phyloP scores from a whole-genome alignment of 2,329 filamentous ascomycete genomes.

The Reticulascus tulasneorum region DNA sequence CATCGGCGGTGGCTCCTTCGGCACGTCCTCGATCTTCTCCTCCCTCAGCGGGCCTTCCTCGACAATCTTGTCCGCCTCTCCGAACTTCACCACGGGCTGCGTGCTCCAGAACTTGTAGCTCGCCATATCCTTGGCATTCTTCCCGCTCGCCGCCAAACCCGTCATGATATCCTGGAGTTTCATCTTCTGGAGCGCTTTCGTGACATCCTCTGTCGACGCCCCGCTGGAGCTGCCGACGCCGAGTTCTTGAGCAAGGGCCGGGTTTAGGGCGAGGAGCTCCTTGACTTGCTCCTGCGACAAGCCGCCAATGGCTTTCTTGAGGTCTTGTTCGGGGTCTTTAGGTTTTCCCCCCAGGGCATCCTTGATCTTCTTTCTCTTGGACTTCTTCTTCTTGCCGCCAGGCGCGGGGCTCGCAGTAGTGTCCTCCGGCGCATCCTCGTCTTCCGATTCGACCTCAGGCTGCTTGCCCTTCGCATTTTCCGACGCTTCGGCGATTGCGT shows the following conservation, averaged over 20 bases:
- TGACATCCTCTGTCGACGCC: constrained; percentile 36
- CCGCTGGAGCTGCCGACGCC: constrained; percentile 28
- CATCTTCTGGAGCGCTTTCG: constrained; percentile 57
- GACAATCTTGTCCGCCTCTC: constrained; percentile 49
- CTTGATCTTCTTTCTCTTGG: constrained; percentile 60
- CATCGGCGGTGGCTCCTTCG: constrained; percentile 71
- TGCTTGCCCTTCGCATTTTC: constrained; percentile 40
- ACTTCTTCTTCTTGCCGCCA: constrained; percentile 63
- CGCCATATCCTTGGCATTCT: constrained; percentile 94
- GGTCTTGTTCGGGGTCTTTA: constrained; percentile 31
- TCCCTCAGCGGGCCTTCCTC: constrained; percentile 81
- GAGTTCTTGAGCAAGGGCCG: constrained; percentile 63
- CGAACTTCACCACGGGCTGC: constrained; percentile 88
- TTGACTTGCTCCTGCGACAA: constrained; percentile 55
- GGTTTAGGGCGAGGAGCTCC: constrained; percentile 68
- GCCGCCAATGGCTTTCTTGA: constrained; percentile 48
- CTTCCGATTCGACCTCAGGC: constrained; percentile 41
- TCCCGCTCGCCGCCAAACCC: constrained; percentile 70
- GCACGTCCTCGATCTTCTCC: constrained; percentile 73
- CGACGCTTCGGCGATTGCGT: constrained; percentile 31
- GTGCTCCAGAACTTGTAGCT: constrained; percentile 99
- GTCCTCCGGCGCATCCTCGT: constrained; percentile 38
- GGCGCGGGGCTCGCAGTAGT: constrained; percentile 27
- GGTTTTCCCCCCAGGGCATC: constrained; percentile 34
- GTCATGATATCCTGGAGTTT: constrained; percentile 70